phyloP scores from a whole-genome alignment of 306 rosid species.

The Dalbergia cochinchinensis region DNA sequence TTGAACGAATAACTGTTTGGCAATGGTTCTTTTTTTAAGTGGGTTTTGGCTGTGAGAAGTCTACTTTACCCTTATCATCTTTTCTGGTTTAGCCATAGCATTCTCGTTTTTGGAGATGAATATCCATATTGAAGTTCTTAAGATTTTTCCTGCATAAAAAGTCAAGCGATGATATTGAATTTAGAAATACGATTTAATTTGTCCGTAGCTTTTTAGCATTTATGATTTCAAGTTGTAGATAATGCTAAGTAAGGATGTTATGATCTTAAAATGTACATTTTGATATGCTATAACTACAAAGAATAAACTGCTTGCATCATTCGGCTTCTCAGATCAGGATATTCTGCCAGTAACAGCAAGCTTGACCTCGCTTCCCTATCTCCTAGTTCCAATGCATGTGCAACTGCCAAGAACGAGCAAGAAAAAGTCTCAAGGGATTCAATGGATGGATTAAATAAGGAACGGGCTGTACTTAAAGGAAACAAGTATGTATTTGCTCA shows the following conservation, averaged over 20 bases:
- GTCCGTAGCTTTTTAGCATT: conserved; percentile 1
- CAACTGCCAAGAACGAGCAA: conserved; percentile 63
- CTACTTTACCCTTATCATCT: too few relatives aligned
- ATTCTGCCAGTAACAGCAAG: conserved; percentile 58
- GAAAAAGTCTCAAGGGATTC: conserved; percentile 71
- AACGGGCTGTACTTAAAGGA: conserved; percentile 61
- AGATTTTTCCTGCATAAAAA: neutral
- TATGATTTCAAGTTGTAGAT: conserved; percentile 31
- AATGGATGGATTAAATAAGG: conserved; percentile 63
- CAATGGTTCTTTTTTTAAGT: too few relatives aligned
- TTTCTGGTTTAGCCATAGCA: too few relatives aligned
- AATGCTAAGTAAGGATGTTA: conserved; percentile 17
- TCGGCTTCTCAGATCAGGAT: conserved; percentile 62
- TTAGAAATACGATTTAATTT: conserved; percentile 21
- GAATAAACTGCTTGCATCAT: conserved; percentile 36
- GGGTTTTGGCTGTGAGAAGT: too few relatives aligned
- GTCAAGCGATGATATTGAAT: conserved; percentile 28
- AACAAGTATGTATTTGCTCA: conserved; percentile 63
- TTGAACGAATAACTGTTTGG: too few relatives aligned
- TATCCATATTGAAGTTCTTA: too few relatives aligned
- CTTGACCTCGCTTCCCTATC: conserved; percentile 63
- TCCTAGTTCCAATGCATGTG: conserved; percentile 56
- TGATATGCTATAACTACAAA: conserved; percentile 24
- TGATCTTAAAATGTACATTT: conserved; percentile 28
- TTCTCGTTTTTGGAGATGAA: too few relatives aligned